Evolutionary conservation across 441 rosid genomes (phyloP).

Genomic region (Adansonia gregorii): DNA sequence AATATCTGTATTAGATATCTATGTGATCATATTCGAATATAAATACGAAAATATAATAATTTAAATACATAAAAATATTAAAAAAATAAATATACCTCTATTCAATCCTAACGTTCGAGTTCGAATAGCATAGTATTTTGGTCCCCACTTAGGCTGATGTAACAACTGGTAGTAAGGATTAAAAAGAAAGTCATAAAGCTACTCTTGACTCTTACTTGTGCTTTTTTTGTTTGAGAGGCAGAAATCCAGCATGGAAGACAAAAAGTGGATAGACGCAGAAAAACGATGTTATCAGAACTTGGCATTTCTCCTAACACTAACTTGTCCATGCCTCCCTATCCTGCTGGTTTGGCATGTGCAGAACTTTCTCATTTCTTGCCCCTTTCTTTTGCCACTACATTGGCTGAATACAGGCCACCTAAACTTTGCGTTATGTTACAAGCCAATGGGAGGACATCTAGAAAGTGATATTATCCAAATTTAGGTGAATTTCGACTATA

Average conservation of each 20-base stretch:
- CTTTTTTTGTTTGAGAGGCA: slow-evolving; percentile 19
- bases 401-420: slow-evolving; percentile 37
- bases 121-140: too few relatives aligned
- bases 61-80: too few relatives aligned
- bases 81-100: too few relatives aligned
- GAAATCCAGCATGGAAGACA: slow-evolving; percentile 39
- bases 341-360: slow-evolving; percentile 41
- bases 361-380: slow-evolving; percentile 22
- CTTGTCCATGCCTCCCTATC: slow-evolving; percentile 59
- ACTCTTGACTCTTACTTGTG: neutral
- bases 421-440: slow-evolving; percentile 19
- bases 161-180: too few relatives aligned
- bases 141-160: too few relatives aligned
- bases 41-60: too few relatives aligned
- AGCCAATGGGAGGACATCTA: slow-evolving; percentile 16
- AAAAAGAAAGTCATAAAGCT: too few relatives aligned
- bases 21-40: too few relatives aligned
- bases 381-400: slow-evolving; percentile 4
- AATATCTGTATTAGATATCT: too few relatives aligned
- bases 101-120: too few relatives aligned
- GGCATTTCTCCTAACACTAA: slow-evolving; percentile 46
- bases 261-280: slow-evolving; percentile 34
- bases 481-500: too few relatives aligned
- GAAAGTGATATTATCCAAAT: too few relatives aligned
- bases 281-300: slow-evolving; percentile 35